Conservation (phyloP, 345 rosid species). For the Litchi chinensis region DNA sequence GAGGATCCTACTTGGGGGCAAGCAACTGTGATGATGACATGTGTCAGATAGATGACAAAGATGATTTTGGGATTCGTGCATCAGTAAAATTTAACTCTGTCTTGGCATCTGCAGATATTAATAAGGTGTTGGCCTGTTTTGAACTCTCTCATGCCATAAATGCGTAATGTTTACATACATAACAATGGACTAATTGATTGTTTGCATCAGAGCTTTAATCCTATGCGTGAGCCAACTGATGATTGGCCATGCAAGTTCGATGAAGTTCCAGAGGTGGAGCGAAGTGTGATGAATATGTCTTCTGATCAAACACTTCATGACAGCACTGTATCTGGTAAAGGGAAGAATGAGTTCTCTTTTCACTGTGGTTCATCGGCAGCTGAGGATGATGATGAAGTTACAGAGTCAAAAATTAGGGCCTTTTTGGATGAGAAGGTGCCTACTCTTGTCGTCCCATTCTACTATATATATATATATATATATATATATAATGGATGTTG, state of each 20-base stretch:
- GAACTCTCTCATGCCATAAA: constrained; percentile 2
- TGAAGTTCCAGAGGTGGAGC: constrained; percentile 45
- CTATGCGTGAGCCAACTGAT: constrained; percentile 78
- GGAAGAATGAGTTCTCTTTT: constrained; percentile 51
- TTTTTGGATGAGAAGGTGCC: constrained; percentile 88
- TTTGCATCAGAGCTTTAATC: constrained; percentile 77
- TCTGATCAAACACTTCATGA: constrained; percentile 33
- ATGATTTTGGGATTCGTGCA: constrained; percentile 56
- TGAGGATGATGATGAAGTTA: constrained; percentile 80
- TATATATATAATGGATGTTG: constrained; percentile 14
- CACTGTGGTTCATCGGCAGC: constrained; percentile 44
- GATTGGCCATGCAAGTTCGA: constrained; percentile 72
- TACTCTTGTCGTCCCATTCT: not conserved
- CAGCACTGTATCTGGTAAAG: constrained; percentile 40
- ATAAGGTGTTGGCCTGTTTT: constrained; percentile 56
- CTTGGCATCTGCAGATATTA: constrained; percentile 55
- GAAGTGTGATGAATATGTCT: constrained; percentile 40
- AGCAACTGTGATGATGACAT: constrained; percentile 59
- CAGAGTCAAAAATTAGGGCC: constrained; percentile 85
- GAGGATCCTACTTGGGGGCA: constrained; percentile 46
- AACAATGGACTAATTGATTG: constrained; percentile 16
- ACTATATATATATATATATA: not conserved
- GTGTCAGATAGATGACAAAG: constrained; percentile 79
- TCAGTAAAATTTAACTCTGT: constrained; percentile 51
- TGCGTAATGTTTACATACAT: constrained; percentile 2